phyloP scores from a whole-genome alignment of 2,329 filamentous ascomycete species.

The Phoma herbarum region DNA sequence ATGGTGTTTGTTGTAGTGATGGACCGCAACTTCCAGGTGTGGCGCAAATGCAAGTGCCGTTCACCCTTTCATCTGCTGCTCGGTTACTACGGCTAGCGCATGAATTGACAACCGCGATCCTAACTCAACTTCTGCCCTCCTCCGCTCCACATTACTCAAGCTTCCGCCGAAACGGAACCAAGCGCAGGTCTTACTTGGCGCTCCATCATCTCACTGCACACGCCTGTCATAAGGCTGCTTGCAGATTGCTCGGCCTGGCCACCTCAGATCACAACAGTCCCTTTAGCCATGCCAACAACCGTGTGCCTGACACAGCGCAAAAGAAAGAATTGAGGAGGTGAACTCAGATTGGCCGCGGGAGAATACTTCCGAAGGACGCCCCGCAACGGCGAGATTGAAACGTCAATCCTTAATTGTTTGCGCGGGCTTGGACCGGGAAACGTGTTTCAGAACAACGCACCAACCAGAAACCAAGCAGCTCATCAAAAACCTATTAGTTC shows the following conservation, averaged over 20 bases:
- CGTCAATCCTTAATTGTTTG: constrained; percentile 33
- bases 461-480: constrained; percentile 20
- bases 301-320: constrained; percentile 15
- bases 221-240: background rate
- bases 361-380: constrained; percentile 21
- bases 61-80: constrained; percentile 20
- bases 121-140: constrained; percentile 15
- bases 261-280: background rate
- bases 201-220: background rate
- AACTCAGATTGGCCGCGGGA: constrained; percentile 19
- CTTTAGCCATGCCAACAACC: constrained; percentile 13
- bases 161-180: constrained; percentile 1
- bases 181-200: background rate
- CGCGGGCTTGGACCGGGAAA: constrained; percentile 25
- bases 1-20: background rate
- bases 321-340: constrained; percentile 20
- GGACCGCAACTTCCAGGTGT: constrained; percentile 6
- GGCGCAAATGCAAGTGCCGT: constrained; percentile 15
- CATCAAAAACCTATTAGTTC: background rate
- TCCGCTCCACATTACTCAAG: constrained; percentile 18
- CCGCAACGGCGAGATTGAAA: constrained; percentile 37
- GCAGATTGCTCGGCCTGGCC: background rate
- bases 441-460: constrained; percentile 32
- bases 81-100: constrained; percentile 7
- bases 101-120: constrained; percentile 17